Evolutionary conservation across 257 asterid species (phyloP), one percentile per base, ranked within the genome.

Genomic region (Leptodermis oblonga): DNA sequence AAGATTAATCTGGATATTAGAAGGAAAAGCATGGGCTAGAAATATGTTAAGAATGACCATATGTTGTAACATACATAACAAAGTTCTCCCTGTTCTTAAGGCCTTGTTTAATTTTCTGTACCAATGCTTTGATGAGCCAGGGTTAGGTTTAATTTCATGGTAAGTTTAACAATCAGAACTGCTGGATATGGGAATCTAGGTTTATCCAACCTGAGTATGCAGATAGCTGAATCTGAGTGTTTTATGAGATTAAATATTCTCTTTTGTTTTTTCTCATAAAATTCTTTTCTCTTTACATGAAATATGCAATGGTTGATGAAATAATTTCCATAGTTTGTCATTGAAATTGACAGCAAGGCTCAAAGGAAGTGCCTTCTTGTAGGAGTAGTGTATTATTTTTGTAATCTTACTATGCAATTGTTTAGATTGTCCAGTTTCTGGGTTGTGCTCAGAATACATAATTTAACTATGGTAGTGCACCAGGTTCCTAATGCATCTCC

Each of bases 401-500:
- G n/a, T n/a, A n/a, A n/a, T n/a, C n/a, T n/a, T n/a, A n/a, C n/a
- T 25, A 30, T 20, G 31, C 18, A 7, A 7, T 14, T 17, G 23
- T 23, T 31, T 2, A 30, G 1, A 15, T 59, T 34, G 45, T 60
- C 60, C 41, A 45, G 20, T n/a, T 42, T 28, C 22, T 17, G 25
- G 52, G 61, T 15, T 59, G 11, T 48, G 4, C 20, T 49, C 26
- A 26, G 37, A 62, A 64, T 54, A 26, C 9, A 0, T 26, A 34
- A 34, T 34, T 26, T 66, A 48, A 23, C 53, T 55, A 54, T 58
- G 70, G 31, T 51, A 43, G 39, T 48, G 46, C 53, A 53, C 46
- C 73, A 93, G 98, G 96, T 93, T 53, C 98, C 98, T 28, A 93
- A 93, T 87, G 87, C 98, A 36, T 90, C 98, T 10, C 97, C 98